Base-by-base conservation (phyloP, 2,329 filamentous ascomycete species). In the Trichoderma cornu-damae region DNA sequence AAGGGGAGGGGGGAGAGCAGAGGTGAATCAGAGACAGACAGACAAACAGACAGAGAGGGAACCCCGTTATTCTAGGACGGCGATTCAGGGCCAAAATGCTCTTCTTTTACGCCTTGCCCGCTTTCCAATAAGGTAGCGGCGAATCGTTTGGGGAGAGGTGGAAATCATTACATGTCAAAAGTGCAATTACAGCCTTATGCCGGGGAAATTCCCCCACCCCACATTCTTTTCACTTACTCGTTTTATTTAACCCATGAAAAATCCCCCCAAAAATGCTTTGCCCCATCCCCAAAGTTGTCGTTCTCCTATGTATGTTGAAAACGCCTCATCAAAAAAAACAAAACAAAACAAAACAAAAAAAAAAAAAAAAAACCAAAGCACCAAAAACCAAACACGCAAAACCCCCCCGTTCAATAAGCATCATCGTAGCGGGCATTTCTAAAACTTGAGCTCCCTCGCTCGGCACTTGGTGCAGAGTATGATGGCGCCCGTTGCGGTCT, bases 401-500 rank as follows among this genome's bases (percentile, higher is more conserved):
- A 58, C 52, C 40, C 32, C 34, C 47, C 50, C 30, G 24, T 58
- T n/a, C 20, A 40, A 11, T 32, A 26, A n/a, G 37, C 28, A 48
- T 50, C 22, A 52, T 58, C 32, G 59, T 53, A 50, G 57, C 57
- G 3, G n/a, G n/a, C n/a, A n/a, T n/a, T n/a, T 24, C 73, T 67
- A 73, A 59, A 65, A 75, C 74, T 86, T 87, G 63, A 86, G 72
- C 69, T 86, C 82, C 62, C 73, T 75, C 64, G 79, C 75, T 62
- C 84, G 79, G 66, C 84, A 87, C 9, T 66, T 68, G n/a, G 82
- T 85, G 68, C 84, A 87, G 60, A 85, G 70, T 18, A 86, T 79
- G 46, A 81, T 72, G 60, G 74, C 77, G 3, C 76, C 76, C n/a
- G 73, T 75, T 1, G 67, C 63, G 20, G 78, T 76, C 52, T 81